phyloP scores from a whole-genome alignment of 2,329 filamentous ascomycete species.

The Sphaceloma murrayae region DNA sequence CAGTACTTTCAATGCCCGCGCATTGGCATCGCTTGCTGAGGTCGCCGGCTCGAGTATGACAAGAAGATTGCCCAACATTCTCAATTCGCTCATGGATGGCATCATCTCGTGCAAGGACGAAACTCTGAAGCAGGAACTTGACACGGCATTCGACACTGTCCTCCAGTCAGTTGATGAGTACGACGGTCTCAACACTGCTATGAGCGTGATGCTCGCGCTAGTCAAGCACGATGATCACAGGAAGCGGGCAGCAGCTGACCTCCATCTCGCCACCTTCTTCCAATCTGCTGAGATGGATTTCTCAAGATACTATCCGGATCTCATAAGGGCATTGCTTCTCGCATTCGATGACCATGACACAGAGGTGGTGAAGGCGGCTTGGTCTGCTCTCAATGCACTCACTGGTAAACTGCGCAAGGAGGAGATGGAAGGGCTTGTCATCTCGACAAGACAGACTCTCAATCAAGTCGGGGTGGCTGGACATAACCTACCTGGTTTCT shows the following conservation, averaged over 20 bases:
- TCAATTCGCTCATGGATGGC: conserved; percentile 91
- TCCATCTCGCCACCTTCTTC: conserved; percentile 82
- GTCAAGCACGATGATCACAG: conserved; percentile 89
- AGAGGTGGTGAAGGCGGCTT: conserved; percentile 80
- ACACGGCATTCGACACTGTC: conserved; percentile 76
- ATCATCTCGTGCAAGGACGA: conserved; percentile 70
- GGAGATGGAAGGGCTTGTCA: conserved; percentile 89
- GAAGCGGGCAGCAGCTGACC: conserved; percentile 66
- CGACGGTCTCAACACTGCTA: conserved; percentile 88
- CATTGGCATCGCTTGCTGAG: conserved; percentile 82
- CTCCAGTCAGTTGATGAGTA: conserved; percentile 89
- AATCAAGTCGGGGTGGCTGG: conserved; percentile 83
- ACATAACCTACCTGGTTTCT: conserved; percentile 75
- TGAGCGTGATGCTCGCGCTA: conserved; percentile 82
- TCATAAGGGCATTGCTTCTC: conserved; percentile 80
- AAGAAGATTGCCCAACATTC: conserved; percentile 73
- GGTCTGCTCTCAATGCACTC: conserved; percentile 76
- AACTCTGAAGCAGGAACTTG: conserved; percentile 62
- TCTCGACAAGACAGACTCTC: conserved; percentile 75
- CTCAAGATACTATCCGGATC: conserved; percentile 90
- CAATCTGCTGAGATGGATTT: conserved; percentile 72
- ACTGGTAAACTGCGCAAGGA: conserved; percentile 89
- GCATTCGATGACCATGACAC: conserved; percentile 82
- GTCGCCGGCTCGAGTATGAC: conserved; percentile 90
- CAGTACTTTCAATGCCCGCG: conserved; percentile 87